phyloP scores from a whole-genome alignment of 495 filamentous ascomycete species.

The Lepraria neglecta region DNA sequence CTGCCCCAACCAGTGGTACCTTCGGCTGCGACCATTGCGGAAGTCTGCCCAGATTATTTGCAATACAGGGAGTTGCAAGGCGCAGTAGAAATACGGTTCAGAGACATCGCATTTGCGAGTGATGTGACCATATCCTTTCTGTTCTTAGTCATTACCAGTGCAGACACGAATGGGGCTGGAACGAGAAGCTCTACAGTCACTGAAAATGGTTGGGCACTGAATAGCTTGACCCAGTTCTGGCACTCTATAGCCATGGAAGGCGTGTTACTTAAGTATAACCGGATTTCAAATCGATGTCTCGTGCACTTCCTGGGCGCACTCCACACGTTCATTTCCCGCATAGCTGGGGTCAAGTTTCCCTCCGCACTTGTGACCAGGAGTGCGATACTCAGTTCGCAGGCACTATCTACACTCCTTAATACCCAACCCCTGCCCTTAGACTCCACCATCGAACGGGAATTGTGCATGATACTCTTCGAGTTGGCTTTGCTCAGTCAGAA shows the following conservation, averaged over 20 bases:
- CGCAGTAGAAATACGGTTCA: background rate
- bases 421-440: background rate
- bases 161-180: background rate
- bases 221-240: conserved; percentile 9
- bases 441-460: background rate
- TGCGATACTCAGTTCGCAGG: conserved; percentile 1
- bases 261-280: background rate
- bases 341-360: background rate
- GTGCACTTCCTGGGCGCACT: background rate
- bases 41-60: conserved; percentile 2
- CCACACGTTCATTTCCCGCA: background rate
- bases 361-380: conserved; percentile 8
- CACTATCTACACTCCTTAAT: background rate
- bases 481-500: background rate
- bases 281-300: background rate
- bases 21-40: conserved; percentile 12
- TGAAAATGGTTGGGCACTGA: conserved; percentile 7
- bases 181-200: background rate
- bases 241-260: background rate
- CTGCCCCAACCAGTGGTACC: conserved; percentile 7
- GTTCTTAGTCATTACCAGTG: background rate
- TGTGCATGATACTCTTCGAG: conserved; percentile 16
- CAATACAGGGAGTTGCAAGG: conserved; percentile 8
- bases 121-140: conserved; percentile 9
- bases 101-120: background rate